Evolutionary conservation across 2,329 filamentous ascomycete species (phyloP).

Genomic region (Penicillium sp.): DNA sequence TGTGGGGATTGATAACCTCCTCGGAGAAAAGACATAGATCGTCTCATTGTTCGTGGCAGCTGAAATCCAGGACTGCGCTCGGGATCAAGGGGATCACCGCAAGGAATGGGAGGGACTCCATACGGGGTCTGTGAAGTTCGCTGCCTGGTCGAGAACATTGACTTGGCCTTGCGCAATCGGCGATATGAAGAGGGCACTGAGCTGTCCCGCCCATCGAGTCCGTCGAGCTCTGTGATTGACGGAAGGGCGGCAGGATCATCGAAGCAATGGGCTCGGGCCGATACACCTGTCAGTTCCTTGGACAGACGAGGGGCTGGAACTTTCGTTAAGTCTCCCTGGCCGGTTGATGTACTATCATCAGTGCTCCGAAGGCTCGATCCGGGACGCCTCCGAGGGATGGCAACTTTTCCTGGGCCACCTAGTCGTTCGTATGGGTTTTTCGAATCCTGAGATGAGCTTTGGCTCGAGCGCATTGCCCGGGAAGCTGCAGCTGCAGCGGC

Average conservation of each 20-base stretch:
- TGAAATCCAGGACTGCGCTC: slow-evolving; percentile 20
- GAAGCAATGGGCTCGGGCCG: slow-evolving; percentile 1
- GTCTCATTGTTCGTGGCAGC: slow-evolving; percentile 32
- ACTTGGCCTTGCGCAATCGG: slow-evolving; percentile 47
- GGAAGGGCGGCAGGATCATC: slow-evolving; percentile 22
- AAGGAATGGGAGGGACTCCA: slow-evolving; percentile 11
- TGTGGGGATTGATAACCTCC: slow-evolving; percentile 23
- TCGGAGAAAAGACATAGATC: slow-evolving; percentile 45
- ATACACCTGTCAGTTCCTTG: not conserved
- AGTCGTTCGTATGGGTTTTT: slow-evolving; percentile 30
- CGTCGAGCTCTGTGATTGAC: slow-evolving; percentile 32
- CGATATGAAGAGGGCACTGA: slow-evolving; percentile 49
- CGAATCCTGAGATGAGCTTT: slow-evolving; percentile 28
- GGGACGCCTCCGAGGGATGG: slow-evolving; percentile 26
- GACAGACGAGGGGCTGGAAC: slow-evolving; percentile 5
- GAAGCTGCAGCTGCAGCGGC: slow-evolving; percentile 39
- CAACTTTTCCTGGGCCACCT: slow-evolving; percentile 28
- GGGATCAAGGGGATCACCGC: slow-evolving; percentile 10
- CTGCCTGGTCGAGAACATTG: slow-evolving; percentile 47
- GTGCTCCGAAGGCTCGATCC: slow-evolving; percentile 16
- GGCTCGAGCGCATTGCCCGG: slow-evolving; percentile 41
- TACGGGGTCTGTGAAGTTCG: slow-evolving; percentile 25
- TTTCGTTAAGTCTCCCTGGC: not conserved
- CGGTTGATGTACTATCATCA: slow-evolving; percentile 9
- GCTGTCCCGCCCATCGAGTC: slow-evolving; percentile 36